Base-by-base conservation (phyloP, 139 green algal genomes). In the Closterium sp. region DNA sequence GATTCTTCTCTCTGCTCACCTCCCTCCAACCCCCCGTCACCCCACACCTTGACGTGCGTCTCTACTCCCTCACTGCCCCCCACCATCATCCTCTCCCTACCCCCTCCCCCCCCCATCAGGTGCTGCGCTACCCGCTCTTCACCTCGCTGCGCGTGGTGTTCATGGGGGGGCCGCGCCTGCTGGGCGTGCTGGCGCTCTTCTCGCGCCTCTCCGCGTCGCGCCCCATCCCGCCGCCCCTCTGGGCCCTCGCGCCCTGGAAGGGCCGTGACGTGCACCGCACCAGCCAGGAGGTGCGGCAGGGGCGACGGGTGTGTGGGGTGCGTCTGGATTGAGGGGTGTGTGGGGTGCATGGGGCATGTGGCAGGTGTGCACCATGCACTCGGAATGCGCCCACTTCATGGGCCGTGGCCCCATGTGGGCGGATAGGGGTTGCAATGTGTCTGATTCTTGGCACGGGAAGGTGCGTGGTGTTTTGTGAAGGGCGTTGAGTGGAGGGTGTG, bases 211-310 rank as follows among this genome's bases (percentile, higher is more conserved):
- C 86, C 30, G 17, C 28, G 19, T 89, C 84, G n/a, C 88, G 91
- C 31, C 91, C 91, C 22, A 86, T 70, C 24, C 24, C 85, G 13
- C 91, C 91, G 62, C 91, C 91, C 13, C 32, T 32, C 24, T 93
- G 91, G 91, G 22, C 91, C n/a, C 42, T 91, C 70, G 91, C 91
- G 31, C 91, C 91, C 19, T 93, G 91, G 91, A 91, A 91, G 84
- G 91, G 91, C 22, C 30, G 91, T 7, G 91, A 93, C 21, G 86
- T 91, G 87, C 89, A 86, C 32, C 89, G 89, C 34, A 91, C 22
- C 89, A 29, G 31, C 22, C 30, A 91, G 42, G 89, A 91, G 89
- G 85, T 87, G 85, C 38, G 38, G n/a, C n/a, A n/a, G n/a, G n/a
- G n/a, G n/a, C n/a, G n/a, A n/a, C n/a, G n/a, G n/a, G n/a, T n/a